A percentile compares a stretch with the other conserved stretches of the same genome.
phyloP scores from a whole-genome alignment of 2,329 filamentous ascomycete genomes.

The Aspergillus ochraceus region DNA sequence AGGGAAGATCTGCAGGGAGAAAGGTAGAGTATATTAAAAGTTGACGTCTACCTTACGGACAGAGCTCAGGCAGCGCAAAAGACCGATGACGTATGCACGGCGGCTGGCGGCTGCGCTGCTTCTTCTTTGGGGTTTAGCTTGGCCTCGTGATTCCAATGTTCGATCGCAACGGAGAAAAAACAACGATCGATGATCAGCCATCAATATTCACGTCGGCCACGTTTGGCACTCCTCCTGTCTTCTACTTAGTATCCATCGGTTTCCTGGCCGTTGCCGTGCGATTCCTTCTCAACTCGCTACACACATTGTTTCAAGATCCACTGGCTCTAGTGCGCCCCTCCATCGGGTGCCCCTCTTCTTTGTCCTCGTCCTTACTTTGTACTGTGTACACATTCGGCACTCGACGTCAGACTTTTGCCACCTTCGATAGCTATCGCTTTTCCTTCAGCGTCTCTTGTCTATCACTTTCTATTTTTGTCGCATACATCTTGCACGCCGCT shows the following conservation, averaged over 20 bases:
- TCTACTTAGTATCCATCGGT: neutral
- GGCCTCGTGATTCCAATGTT: neutral
- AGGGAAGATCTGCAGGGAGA: neutral
- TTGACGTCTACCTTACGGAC: neutral
- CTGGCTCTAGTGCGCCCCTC: neutral
- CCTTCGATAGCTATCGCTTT: neutral
- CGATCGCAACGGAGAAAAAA: neutral
- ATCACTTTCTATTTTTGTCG: neutral
- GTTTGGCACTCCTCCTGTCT: neutral
- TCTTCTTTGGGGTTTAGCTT: neutral
- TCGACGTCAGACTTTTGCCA: neutral
- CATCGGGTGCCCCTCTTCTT: constrained; percentile 1
- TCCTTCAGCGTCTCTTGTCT: neutral
- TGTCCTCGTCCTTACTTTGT: neutral
- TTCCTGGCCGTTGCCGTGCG: neutral
- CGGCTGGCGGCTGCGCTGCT: neutral
- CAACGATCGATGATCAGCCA: neutral
- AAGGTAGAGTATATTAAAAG: neutral
- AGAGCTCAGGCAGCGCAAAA: neutral
- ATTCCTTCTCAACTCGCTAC: neutral
- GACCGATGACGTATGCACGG: neutral
- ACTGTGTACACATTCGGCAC: neutral
- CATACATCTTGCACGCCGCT: neutral
- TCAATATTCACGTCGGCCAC: neutral
- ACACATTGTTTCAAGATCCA: constrained; percentile 1